Percentiles rank a stretch among this genome's conserved stretches.
Evolutionary conservation across 1,284 basidiomycete species (phyloP).

Genomic region (Cryptococcus jaspeensis): DNA sequence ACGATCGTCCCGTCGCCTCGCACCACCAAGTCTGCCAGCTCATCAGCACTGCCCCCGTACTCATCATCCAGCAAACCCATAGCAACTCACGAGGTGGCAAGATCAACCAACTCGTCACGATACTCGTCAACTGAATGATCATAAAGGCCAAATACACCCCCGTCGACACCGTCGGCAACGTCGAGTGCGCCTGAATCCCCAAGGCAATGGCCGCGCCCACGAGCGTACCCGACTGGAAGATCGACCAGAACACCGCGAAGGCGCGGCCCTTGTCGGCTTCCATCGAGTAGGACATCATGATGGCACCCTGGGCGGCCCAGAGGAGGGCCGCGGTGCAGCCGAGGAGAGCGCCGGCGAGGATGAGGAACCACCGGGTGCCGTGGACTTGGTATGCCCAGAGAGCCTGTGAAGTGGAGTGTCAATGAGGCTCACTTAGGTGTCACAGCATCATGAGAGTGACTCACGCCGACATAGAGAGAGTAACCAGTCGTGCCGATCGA

Average conservation of each 20-base stretch:
- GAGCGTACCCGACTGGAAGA: conserved; percentile 53
- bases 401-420: conserved; percentile 2
- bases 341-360: conserved; percentile 52
- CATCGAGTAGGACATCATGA: conserved; percentile 55
- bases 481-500: conserved; percentile 51
- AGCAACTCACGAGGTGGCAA: conserved; percentile 33
- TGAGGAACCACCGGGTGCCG: conserved; percentile 46
- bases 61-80: background rate
- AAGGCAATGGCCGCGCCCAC: conserved; percentile 54
- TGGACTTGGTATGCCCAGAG: conserved; percentile 25
- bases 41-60: background rate
- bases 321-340: conserved; percentile 46
- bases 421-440: background rate
- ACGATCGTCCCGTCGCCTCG: conserved; percentile 42
- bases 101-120: conserved; percentile 33
- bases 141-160: conserved; percentile 45
- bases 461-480: conserved; percentile 40
- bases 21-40: conserved; percentile 26
- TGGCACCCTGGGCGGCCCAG: conserved; percentile 51
- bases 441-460: background rate
- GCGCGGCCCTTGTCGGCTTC: conserved; percentile 53
- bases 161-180: conserved; percentile 35
- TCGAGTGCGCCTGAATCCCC: conserved; percentile 39
- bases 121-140: conserved; percentile 44
- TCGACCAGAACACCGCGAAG: conserved; percentile 54